These are phyloP conservation scores for Marchantia polymorpha DNA, from an alignment of 225 moss, liverwort and hornwort species.

Conservation along the genomic window DNA sequence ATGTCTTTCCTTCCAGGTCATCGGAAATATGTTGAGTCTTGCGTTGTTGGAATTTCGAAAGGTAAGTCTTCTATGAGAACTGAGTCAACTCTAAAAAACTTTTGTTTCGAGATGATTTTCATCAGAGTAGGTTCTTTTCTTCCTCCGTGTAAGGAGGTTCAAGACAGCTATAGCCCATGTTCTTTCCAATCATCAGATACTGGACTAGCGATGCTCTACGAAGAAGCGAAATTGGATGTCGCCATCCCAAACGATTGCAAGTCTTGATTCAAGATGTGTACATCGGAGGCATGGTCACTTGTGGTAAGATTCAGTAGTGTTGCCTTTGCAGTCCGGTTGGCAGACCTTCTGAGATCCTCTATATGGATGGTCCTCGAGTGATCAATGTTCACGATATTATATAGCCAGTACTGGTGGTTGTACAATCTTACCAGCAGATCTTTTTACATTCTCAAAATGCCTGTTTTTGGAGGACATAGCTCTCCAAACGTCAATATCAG, in stretches of 20 bases:
- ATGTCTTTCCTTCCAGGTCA: conserved; percentile 44
- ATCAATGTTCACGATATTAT: background rate
- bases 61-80: conserved; percentile 24
- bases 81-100: background rate
- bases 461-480: background rate
- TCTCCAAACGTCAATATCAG: no score
- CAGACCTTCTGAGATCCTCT: background rate
- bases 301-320: background rate
- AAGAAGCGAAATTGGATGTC: background rate
- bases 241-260: background rate
- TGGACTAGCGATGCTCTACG: background rate
- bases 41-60: conserved; percentile 58
- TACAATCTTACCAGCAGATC: background rate
- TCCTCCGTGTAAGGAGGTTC: background rate
- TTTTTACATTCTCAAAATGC: background rate
- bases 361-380: background rate
- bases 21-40: conserved; percentile 72
- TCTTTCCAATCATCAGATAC: background rate
- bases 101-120: background rate
- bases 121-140: background rate
- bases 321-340: background rate
- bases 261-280: background rate
- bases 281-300: background rate
- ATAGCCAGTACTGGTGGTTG: background rate
- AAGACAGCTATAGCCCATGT: background rate